phyloP scores from a whole-genome alignment of 2,329 filamentous ascomycete species.

The Colletotrichum orchidophilum region DNA sequence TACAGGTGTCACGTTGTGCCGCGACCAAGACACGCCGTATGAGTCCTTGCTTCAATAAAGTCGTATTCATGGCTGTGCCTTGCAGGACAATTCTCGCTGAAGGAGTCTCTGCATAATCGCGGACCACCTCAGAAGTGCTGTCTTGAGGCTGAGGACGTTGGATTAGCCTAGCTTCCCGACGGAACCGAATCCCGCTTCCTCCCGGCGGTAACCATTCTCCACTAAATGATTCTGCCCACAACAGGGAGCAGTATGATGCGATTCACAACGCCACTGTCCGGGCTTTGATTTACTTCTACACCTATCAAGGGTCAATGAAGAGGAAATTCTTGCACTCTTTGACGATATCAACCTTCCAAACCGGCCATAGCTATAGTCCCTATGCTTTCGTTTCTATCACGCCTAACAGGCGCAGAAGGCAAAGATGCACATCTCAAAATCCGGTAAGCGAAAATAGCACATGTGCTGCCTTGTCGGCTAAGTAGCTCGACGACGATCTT shows the following conservation, averaged over 20 bases:
- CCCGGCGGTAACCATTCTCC: not conserved
- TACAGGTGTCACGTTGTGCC: not conserved
- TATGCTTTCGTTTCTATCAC: slow-evolving; percentile 8
- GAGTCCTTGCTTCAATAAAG: not conserved
- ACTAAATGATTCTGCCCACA: not conserved
- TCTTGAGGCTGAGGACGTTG: not conserved
- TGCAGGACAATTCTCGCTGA: not conserved
- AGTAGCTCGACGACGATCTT: not conserved
- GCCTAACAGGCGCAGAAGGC: not conserved
- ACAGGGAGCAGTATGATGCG: not conserved
- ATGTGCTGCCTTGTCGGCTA: too few relatives aligned
- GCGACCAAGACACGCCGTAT: not conserved
- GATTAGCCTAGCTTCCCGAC: not conserved
- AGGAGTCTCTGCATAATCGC: not conserved
- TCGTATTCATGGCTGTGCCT: not conserved
- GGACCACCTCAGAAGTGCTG: not conserved
- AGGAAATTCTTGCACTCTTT: not conserved
- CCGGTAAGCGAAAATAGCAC: not conserved
- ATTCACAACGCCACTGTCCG: not conserved
- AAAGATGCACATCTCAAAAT: slow-evolving; percentile 1
- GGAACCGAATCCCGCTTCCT: not conserved
- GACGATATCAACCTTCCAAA: not conserved
- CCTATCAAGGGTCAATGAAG: not conserved
- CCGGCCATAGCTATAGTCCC: not conserved
- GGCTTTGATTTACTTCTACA: not conserved